Evolutionary conservation across 805 yeast genomes (phyloP).

Genomic region (Yamadazyma scolyti): DNA sequence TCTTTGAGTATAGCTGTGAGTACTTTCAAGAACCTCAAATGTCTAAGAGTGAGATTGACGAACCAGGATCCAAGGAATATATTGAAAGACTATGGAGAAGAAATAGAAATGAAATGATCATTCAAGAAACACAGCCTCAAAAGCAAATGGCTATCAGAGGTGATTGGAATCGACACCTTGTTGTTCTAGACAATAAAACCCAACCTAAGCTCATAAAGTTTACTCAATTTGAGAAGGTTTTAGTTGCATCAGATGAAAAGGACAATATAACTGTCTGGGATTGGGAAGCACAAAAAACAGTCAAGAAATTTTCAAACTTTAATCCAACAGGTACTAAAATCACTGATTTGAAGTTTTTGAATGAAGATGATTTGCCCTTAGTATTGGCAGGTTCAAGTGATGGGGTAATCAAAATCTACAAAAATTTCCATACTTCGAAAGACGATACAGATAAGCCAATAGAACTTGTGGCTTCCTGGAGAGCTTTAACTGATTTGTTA

Average conservation of each 20-base stretch:
- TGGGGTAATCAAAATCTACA: constrained; percentile 86
- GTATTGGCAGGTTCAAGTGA: constrained; percentile 88
- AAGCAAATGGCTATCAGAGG: constrained; percentile 80
- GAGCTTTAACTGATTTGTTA: constrained; percentile 83
- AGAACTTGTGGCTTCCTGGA: constrained; percentile 81
- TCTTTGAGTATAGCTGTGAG: constrained; percentile 76
- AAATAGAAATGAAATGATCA: constrained; percentile 80
- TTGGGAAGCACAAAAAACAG: constrained; percentile 61
- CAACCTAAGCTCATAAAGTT: constrained; percentile 78
- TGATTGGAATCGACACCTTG: constrained; percentile 69
- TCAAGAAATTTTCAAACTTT: constrained; percentile 73
- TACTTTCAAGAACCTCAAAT: constrained; percentile 96
- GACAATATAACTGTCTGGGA: constrained; percentile 86
- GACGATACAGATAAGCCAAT: constrained; percentile 30
- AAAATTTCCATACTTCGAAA: constrained; percentile 53
- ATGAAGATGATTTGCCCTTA: constrained; percentile 89
- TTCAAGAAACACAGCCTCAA: constrained; percentile 86
- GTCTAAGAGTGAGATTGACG: constrained; percentile 79
- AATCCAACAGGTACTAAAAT: constrained; percentile 87
- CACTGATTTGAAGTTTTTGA: constrained; percentile 79
- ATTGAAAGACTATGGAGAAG: constrained; percentile 84
- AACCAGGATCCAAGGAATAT: constrained; percentile 87
- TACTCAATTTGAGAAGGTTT: constrained; percentile 85
- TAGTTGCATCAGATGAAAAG: constrained; percentile 77
- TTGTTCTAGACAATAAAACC: constrained; percentile 63